These are phyloP conservation scores for Rhodotorula kratochvilovae DNA, from an alignment of 768 basidiomycete genomes.

Conservation along the genomic window DNA sequence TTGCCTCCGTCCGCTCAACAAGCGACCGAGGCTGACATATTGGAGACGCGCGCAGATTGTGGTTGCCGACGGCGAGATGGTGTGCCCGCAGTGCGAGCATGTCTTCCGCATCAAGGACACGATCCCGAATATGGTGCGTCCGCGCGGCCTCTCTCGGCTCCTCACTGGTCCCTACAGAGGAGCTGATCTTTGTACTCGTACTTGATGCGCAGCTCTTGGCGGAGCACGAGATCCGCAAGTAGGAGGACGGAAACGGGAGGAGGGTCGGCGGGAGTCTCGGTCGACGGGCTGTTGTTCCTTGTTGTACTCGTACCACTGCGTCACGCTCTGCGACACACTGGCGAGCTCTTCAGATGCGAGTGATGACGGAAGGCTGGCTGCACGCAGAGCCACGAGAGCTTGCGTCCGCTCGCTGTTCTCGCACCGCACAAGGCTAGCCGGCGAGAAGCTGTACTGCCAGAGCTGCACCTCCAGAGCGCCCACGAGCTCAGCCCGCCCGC, in stretches of 20 bases:
- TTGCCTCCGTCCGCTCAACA: too few relatives aligned
- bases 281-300: too few relatives aligned
- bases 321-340: too few relatives aligned
- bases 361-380: too few relatives aligned
- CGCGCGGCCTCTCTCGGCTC: not conserved
- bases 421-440: too few relatives aligned
- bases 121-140: slow-evolving; percentile 93
- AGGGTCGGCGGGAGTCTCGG: not conserved
- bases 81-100: slow-evolving; percentile 85
- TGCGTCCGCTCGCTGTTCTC: too few relatives aligned
- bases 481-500: not conserved
- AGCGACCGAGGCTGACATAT: too few relatives aligned
- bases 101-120: slow-evolving; percentile 85
- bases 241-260: not conserved
- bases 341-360: too few relatives aligned
- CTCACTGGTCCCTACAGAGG: not conserved
- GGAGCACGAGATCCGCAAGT: slow-evolving; percentile 67
- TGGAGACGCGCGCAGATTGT: slow-evolving; percentile 73
- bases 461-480: not conserved
- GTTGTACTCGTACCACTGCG: not conserved
- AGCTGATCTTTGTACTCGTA: not conserved
- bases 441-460: not conserved
- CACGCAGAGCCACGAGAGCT: too few relatives aligned
- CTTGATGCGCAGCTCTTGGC: slow-evolving; percentile 68
- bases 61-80: slow-evolving; percentile 85